Conservation (phyloP, 2,329 filamentous ascomycete species). For the Uncinocarpus reesii region DNA sequence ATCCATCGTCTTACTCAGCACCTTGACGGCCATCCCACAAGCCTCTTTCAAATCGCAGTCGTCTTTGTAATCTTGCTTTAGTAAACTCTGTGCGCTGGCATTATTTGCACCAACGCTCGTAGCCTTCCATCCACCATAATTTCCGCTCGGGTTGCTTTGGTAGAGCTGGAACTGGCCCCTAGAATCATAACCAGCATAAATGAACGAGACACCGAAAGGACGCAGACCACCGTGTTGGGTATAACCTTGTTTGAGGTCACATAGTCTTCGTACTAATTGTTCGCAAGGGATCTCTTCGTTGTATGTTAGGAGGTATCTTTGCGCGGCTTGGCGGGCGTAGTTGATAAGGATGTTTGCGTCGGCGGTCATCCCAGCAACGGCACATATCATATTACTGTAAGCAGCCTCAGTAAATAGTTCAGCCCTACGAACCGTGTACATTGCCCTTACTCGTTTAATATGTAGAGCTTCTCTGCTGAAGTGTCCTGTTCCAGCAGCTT, state of each 20-base stretch:
- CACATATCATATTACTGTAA: conserved; percentile 96
- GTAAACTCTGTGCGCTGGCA: conserved; percentile 85
- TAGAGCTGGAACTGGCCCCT: conserved; percentile 97
- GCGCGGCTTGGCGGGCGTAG: conserved; percentile 92
- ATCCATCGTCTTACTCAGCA: conserved; percentile 99
- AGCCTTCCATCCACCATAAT: conserved; percentile 99
- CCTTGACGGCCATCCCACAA: conserved; percentile 94
- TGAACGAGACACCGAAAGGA: conserved; percentile 97
- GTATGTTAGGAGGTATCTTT: conserved; percentile 96
- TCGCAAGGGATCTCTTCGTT: conserved; percentile 99
- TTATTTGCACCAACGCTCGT: conserved; percentile 98
- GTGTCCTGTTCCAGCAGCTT: conserved; percentile 99
- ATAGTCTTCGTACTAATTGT: conserved; percentile 90
- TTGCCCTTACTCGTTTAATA: conserved; percentile 86
- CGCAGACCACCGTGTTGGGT: conserved; percentile 97
- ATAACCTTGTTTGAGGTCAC: conserved; percentile 98
- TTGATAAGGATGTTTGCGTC: conserved; percentile 99
- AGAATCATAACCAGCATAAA: conserved; percentile 96
- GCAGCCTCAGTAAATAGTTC: conserved; percentile 3
- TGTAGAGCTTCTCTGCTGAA: conserved; percentile 99
- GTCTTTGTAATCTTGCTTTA: conserved; percentile 99
- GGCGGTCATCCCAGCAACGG: conserved; percentile 96
- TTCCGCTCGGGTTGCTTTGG: conserved; percentile 96
- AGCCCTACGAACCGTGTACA: not conserved
- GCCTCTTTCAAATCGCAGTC: conserved; percentile 93